Evolutionary conservation across 2,329 filamentous ascomycete genomes (phyloP).

Genomic region (Colletotrichum viniferum): DNA sequence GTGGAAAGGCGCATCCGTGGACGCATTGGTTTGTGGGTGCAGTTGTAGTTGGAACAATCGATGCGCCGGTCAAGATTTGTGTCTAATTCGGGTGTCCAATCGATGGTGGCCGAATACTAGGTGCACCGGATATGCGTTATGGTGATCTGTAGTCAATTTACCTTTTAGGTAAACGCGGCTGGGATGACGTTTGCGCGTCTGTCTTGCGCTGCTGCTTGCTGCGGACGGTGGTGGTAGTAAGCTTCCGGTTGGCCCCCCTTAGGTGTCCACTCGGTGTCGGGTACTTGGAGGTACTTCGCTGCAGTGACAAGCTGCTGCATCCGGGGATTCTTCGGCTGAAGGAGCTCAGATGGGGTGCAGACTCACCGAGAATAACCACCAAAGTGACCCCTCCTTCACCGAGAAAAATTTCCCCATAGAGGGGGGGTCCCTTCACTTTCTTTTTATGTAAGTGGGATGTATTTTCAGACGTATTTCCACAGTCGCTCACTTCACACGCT

Average conservation of each 20-base stretch:
- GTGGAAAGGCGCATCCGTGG: conserved; percentile 4
- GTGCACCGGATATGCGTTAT: background rate
- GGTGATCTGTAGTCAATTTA: conserved; percentile 1
- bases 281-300: background rate
- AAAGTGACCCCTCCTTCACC: conserved; percentile 17
- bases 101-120: background rate
- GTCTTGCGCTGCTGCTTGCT: background rate
- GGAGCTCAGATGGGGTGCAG: background rate
- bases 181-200: conserved; percentile 23
- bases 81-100: background rate
- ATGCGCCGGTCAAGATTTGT: background rate
- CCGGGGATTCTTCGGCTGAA: conserved; percentile 6
- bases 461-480: background rate
- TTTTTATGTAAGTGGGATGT: conserved; percentile 19
- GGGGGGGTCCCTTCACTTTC: background rate
- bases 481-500: background rate
- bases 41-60: background rate
- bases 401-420: conserved; percentile 21
- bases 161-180: conserved; percentile 4
- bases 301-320: background rate
- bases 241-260: background rate
- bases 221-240: background rate
- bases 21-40: conserved; percentile 15
- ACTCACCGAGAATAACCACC: background rate
- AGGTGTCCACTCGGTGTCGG: background rate